phyloP scores from a whole-genome alignment of 2,329 filamentous ascomycete species.

The Diatrype stigma region DNA sequence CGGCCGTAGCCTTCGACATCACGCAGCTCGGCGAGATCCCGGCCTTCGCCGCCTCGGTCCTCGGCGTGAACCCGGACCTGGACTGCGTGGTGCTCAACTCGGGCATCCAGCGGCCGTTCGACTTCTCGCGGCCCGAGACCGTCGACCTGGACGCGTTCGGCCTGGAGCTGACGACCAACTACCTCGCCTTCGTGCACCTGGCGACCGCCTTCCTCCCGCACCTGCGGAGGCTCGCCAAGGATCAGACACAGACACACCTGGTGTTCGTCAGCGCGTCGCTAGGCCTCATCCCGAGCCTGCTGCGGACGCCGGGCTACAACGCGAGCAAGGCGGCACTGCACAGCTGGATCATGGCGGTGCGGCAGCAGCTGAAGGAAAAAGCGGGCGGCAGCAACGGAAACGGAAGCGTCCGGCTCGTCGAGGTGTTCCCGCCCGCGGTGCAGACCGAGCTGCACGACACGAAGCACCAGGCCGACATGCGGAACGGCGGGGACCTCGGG shows the following conservation, averaged over 20 bases:
- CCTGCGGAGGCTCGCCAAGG: constrained; percentile 21
- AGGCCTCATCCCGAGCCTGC: constrained; percentile 36
- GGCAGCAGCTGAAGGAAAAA: constrained; percentile 39
- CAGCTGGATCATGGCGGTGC: constrained; percentile 38
- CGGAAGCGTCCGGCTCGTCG: constrained; percentile 31
- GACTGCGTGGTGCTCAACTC: constrained; percentile 49
- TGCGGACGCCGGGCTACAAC: constrained; percentile 40
- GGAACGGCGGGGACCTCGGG: constrained; percentile 37
- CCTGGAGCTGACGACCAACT: constrained; percentile 41
- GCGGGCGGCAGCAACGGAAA: constrained; percentile 19
- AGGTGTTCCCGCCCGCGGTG: constrained; percentile 38
- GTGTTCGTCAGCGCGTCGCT: constrained; percentile 27
- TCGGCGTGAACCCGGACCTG: constrained; percentile 38
- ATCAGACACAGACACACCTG: constrained; percentile 12
- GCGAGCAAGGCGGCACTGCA: constrained; percentile 47
- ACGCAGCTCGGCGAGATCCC: constrained; percentile 34
- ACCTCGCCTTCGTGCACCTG: constrained; percentile 38
- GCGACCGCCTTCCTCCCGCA: constrained; percentile 42
- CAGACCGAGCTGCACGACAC: constrained; percentile 42
- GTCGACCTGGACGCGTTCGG: constrained; percentile 34
- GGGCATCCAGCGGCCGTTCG: constrained; percentile 40
- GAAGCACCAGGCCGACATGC: constrained; percentile 34
- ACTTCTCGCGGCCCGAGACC: constrained; percentile 38
- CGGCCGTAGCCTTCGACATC: constrained; percentile 37
- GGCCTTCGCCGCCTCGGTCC: constrained; percentile 24